A percentile compares a stretch with the other conserved stretches of the same genome.
Evolutionary conservation across 1,284 basidiomycete species (phyloP).

Genomic region (Rhodotorula mucilaginosa): DNA sequence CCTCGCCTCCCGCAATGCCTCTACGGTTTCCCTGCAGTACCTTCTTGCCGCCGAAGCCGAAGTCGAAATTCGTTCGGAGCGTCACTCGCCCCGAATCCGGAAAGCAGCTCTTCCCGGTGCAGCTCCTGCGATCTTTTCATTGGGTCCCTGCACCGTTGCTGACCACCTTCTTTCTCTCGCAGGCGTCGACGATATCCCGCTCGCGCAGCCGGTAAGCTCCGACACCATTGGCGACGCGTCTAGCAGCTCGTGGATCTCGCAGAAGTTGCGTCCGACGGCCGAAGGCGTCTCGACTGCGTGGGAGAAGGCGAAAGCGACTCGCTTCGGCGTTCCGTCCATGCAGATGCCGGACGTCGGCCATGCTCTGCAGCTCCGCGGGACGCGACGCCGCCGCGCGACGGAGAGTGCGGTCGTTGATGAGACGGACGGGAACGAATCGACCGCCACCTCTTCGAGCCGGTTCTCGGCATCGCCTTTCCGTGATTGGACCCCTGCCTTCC

Average conservation of each 20-base stretch:
- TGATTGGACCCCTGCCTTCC: constrained; percentile 25
- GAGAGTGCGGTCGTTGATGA: constrained; percentile 3
- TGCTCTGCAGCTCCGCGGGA: neutral
- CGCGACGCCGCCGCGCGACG: neutral
- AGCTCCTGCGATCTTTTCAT: neutral
- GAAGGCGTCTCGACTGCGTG: constrained; percentile 23
- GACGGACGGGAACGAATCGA: constrained; percentile 17
- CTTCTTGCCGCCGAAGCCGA: constrained; percentile 31
- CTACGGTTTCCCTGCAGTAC: constrained; percentile 35
- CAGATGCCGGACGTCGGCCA: constrained; percentile 19
- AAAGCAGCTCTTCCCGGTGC: neutral
- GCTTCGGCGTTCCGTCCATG: constrained; percentile 25
- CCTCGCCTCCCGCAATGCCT: constrained; percentile 28
- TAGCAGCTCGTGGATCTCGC: constrained; percentile 24
- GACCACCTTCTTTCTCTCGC: too few species aligned
- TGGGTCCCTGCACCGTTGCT: neutral
- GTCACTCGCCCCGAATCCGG: neutral
- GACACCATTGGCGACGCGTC: constrained; percentile 9
- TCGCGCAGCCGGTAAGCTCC: neutral
- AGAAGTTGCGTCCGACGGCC: constrained; percentile 25
- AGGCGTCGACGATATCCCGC: neutral
- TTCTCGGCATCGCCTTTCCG: neutral
- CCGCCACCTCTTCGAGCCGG: neutral
- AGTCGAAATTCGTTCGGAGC: neutral
- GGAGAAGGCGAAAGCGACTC: constrained; percentile 33